Base-by-base conservation (phyloP, 768 basidiomycete species). In the Russula virescens region DNA sequence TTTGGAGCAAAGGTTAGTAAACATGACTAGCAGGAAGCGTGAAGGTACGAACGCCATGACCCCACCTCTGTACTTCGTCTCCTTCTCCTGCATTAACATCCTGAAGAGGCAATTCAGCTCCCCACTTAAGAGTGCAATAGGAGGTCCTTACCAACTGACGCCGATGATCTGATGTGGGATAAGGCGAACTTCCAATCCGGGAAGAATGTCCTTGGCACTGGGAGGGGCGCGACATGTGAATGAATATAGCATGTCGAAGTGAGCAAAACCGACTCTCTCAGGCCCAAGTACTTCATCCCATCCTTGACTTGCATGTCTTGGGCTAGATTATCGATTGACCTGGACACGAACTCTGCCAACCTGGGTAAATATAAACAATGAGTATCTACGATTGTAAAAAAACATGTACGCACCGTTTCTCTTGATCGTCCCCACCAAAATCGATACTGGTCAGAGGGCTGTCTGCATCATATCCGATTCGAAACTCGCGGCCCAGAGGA, bases 81-180 rank as follows among this genome's bases (percentile, higher is more conserved):
- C 74, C 23, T 71, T 74, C 69, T 88, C 87, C 69, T 85, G 83
- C 18, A 84, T 77, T 0, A 87, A 60, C 89, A 92, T 90, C 84
- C 83, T 83, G 38, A 5, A 25, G n/a, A 21, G 18, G 31, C 5
- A 34, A 19, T 35, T 14, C 38, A 26, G 28, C 6, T 16, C 14
- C 38, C 38, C n/a, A 28, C 31, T 42, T 28, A 23, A 35, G 23
- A 6, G 51, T 26, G 54, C 18, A 38, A 13, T 18, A 55, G 25
- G 31, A 65, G n/a, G 31, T n/a, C 21, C 74, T 38, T 62, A 82
- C 86, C 89, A 92, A 42, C 81, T 80, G 19, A 92, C 89, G 0
- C 91, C 90, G 55, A 92, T 85, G 42, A 81, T 76, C 72, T 92
- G 88, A 69, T 92, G 91, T 8, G 83, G 81, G 63, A 92, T 76